Base-by-base conservation (phyloP, 83 land plant species). In the Isoetes engelmannii region DNA sequence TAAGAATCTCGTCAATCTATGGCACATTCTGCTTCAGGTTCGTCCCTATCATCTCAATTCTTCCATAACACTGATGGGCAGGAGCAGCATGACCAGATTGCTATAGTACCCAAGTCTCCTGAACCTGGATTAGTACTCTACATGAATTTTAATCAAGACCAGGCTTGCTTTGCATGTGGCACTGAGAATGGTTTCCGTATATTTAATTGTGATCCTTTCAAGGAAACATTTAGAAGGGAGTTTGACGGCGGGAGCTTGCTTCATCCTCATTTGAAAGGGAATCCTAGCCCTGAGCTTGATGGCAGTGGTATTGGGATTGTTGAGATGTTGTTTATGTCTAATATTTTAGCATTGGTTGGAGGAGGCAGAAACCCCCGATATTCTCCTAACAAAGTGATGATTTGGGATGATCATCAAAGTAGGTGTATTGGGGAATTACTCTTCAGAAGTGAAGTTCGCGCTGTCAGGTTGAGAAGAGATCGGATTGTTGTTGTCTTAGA, bases 281-380 rank as follows among this genome's bases (percentile, higher is more conserved):
- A 51, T 51, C 15, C 15, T 15, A n/a, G 54, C 15, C n/a, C 54
- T 37, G 67, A 37, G 47, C 28, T 59, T 59, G 28, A 42, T 18
- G 13, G 79, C 8, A 84, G 81, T 4, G 89, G 91, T 0, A 66
- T 89, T 47, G 84, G 84, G 7, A 68, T 77, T 3, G 88, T 88
- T 6, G 88, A 89, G 80, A 91, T 91, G 83, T 82, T 88, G 0
- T 86, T 86, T 77, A 77, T 83, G 18, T 82, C 72, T 53, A 88
- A 85, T 18, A 81, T 89, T 45, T 77, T 89, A 37, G 90, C 96
- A 1, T 76, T 91, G 0, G 96, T 90, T 4, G 92, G 92, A 7
- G 89, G 92, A 19, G 92, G 93, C 4, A 48, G 79, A 19, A 54
- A 60, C 10, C 90, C 96, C 7, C 76, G 70, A 49, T 91, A 81